A percentile compares a stretch with the other conserved stretches of the same genome.
Evolutionary conservation across 2,329 filamentous ascomycete genomes (phyloP).

Genomic region (Ceratocystis alfenasii): DNA sequence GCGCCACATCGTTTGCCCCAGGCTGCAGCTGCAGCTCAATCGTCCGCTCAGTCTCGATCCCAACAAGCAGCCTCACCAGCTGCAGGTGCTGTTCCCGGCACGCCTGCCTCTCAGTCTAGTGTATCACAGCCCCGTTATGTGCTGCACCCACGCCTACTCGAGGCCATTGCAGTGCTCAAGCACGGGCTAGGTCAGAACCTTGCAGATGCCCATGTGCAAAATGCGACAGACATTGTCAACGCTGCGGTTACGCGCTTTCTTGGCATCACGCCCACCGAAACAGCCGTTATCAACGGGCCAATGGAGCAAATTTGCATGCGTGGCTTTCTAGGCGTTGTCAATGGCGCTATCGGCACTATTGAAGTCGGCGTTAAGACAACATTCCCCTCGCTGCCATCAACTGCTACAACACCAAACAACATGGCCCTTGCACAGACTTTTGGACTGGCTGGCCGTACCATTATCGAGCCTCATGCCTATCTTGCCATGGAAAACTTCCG

Average conservation of each 20-base stretch:
- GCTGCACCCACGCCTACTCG: slow-evolving; percentile 35
- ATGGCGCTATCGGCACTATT: slow-evolving; percentile 32
- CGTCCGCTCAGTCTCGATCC: not conserved
- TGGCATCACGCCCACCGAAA: slow-evolving; percentile 33
- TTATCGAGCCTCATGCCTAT: slow-evolving; percentile 34
- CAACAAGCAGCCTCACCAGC: slow-evolving; percentile 18
- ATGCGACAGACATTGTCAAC: slow-evolving; percentile 39
- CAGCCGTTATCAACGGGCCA: slow-evolving; percentile 35
- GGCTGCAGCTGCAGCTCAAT: not conserved
- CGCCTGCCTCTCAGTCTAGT: slow-evolving; percentile 15
- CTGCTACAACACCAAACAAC: slow-evolving; percentile 24
- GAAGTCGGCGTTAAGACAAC: slow-evolving; percentile 29
- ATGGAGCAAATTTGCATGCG: slow-evolving; percentile 39
- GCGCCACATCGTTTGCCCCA: not conserved
- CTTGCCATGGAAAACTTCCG: slow-evolving; percentile 36
- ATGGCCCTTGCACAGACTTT: slow-evolving; percentile 20
- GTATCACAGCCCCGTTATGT: slow-evolving; percentile 27
- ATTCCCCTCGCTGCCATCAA: slow-evolving; percentile 23
- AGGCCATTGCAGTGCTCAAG: slow-evolving; percentile 37
- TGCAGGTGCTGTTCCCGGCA: slow-evolving; percentile 11
- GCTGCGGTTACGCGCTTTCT: slow-evolving; percentile 42
- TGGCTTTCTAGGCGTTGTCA: slow-evolving; percentile 34
- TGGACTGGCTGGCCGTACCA: slow-evolving; percentile 26
- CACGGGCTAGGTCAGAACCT: slow-evolving; percentile 38
- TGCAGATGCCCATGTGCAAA: slow-evolving; percentile 33